Conservation (phyloP, 2,329 filamentous ascomycete species). For the Arthrobotrys megalospora region DNA sequence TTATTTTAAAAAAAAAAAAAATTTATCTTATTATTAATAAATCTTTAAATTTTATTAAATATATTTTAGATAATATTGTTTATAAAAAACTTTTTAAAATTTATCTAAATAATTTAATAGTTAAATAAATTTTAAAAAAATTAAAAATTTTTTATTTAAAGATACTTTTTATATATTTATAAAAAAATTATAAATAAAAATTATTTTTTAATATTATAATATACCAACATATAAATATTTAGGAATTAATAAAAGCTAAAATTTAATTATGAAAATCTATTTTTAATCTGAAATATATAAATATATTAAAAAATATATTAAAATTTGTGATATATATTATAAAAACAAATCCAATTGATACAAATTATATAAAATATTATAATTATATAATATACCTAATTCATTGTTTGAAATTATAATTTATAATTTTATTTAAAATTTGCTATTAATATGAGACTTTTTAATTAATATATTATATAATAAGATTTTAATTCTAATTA, state of each 20-base stretch:
- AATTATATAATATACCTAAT: conserved; percentile 11
- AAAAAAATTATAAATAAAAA: neutral
- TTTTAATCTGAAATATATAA: neutral
- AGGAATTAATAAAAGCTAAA: neutral
- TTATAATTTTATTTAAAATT: no score
- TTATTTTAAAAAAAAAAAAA: neutral
- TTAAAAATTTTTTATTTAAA: conserved; percentile 1
- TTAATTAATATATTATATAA: neutral
- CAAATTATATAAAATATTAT: conserved; percentile 8
- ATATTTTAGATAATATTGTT: neutral
- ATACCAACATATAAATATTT: neutral
- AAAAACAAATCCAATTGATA: neutral
- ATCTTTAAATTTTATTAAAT: neutral
- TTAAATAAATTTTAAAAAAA: neutral
- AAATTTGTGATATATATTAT: conserved; percentile 5
- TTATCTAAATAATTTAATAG: neutral
- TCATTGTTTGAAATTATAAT: neutral
- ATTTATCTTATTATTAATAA: conserved; percentile 5
- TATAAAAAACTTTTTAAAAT: neutral
- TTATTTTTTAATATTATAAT: conserved; percentile 4
- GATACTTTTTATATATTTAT: neutral
- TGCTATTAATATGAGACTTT: neutral
- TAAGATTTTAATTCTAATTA: neutral
- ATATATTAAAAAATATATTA: no score
- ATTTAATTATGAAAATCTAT: neutral